Conservation (phyloP, 169 alveolate genomes). For the Plasmodium billcollinsi region DNA sequence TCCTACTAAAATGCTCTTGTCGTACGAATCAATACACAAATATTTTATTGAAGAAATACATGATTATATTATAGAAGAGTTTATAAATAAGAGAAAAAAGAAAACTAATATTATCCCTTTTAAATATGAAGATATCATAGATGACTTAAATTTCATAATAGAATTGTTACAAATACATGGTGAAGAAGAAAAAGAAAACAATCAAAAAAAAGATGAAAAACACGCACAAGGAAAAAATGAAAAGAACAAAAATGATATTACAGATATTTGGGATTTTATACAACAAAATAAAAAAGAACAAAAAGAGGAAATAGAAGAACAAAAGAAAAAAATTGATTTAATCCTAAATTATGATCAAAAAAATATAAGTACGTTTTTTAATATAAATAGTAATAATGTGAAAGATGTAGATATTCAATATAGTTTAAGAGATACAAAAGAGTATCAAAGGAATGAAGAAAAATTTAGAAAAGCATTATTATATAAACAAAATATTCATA, state of each 20-base stretch:
- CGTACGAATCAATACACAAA: background rate
- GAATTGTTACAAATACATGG: background rate
- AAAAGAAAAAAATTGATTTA: constrained; percentile 36
- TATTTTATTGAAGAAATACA: constrained; percentile 45
- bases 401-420: constrained; percentile 52
- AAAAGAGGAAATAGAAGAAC: constrained; percentile 39
- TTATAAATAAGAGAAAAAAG: constrained; percentile 48
- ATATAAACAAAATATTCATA: constrained; percentile 46
- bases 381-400: constrained; percentile 6
- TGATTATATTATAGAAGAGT: constrained; percentile 31
- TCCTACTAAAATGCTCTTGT: background rate
- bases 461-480: constrained; percentile 35
- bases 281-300: constrained; percentile 38
- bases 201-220: background rate
- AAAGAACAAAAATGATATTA: constrained; percentile 8
- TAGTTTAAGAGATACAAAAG: constrained; percentile 54
- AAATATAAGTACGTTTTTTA: constrained; percentile 20
- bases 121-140: constrained; percentile 13
- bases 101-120: constrained; percentile 37
- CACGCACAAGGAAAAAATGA: background rate
- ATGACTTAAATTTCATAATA: constrained; percentile 14
- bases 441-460: constrained; percentile 48
- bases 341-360: constrained; percentile 49
- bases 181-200: background rate
- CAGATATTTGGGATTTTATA: constrained; percentile 59